Evolutionary conservation across 352 stramenopile species (phyloP).

Genomic region (Phytophthora idaei): DNA sequence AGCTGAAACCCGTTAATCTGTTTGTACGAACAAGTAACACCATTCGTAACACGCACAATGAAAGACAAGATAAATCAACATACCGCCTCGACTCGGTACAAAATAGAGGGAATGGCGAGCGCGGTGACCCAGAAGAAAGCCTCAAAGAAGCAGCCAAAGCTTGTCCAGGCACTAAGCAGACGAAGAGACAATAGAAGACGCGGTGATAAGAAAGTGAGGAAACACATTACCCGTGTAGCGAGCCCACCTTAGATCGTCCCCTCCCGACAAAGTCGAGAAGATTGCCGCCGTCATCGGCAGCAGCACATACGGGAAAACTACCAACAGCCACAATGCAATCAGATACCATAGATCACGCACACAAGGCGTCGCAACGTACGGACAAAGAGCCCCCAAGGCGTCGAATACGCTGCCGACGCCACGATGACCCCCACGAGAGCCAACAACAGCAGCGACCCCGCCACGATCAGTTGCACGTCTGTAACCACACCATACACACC

Average conservation of each 20-base stretch:
- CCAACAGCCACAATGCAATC: slow-evolving; percentile 3
- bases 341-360: background rate
- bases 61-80: slow-evolving; percentile 15
- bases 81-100: slow-evolving; percentile 72
- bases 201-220: background rate
- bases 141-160: slow-evolving; percentile 79
- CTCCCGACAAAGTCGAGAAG: slow-evolving; percentile 54
- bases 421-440: slow-evolving; percentile 65
- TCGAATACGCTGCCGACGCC: slow-evolving; percentile 60
- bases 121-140: slow-evolving; percentile 71
- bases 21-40: background rate
- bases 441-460: slow-evolving; percentile 56
- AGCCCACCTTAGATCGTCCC: slow-evolving; percentile 57
- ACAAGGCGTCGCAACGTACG: slow-evolving; percentile 32
- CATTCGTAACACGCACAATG: background rate
- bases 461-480: slow-evolving; percentile 50
- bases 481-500: slow-evolving; percentile 7
- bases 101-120: slow-evolving; percentile 64
- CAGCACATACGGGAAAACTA: slow-evolving; percentile 72
- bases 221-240: too few relatives aligned
- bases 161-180: slow-evolving; percentile 45
- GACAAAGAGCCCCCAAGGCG: slow-evolving; percentile 72
- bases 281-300: slow-evolving; percentile 64
- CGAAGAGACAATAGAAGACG: background rate
- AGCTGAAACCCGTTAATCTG: slow-evolving; percentile 69